A percentile compares a stretch with the other conserved stretches of the same genome.
Evolutionary conservation across 148 eudicot genomes (phyloP).

Genomic region (Persicaria tinctoria): DNA sequence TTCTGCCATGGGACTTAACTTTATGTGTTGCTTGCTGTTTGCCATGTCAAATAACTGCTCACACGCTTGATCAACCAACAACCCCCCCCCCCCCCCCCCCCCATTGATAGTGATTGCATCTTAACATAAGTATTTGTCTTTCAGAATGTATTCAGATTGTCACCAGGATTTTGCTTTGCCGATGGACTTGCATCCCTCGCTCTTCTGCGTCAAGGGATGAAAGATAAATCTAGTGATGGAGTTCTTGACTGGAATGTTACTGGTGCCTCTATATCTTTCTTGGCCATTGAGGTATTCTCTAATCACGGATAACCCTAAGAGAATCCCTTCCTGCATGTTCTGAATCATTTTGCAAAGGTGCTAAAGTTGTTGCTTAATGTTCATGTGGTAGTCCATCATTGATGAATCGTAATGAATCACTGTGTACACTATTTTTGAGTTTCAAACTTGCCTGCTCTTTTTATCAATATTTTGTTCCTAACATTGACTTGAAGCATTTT

Average conservation of each 20-base stretch:
- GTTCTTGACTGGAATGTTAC: constrained; percentile 88
- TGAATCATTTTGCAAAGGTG: not conserved
- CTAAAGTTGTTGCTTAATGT: not conserved
- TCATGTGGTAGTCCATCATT: not conserved
- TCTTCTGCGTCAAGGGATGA: constrained; percentile 90
- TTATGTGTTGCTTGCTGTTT: not conserved
- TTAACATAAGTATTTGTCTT: constrained; percentile 19
- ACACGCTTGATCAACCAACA: not conserved
- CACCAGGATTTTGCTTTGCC: constrained; percentile 98
- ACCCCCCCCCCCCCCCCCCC: no score
- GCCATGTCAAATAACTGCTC: not conserved
- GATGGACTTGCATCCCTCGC: constrained; percentile 98
- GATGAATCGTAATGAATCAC: not conserved
- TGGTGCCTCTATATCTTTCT: constrained; percentile 86
- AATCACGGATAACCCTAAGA: not conserved
- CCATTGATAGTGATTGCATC: not conserved
- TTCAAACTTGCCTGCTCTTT: not conserved
- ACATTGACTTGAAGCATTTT: not conserved
- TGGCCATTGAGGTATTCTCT: constrained; percentile 66
- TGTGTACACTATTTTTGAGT: not conserved
- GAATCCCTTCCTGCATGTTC: not conserved
- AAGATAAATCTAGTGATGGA: constrained; percentile 58
- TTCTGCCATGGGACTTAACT: not conserved
- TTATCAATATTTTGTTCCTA: not conserved
- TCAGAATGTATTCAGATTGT: constrained; percentile 84